Conservation (phyloP, 139 green algal genomes). For the Picochlorum sp. region DNA sequence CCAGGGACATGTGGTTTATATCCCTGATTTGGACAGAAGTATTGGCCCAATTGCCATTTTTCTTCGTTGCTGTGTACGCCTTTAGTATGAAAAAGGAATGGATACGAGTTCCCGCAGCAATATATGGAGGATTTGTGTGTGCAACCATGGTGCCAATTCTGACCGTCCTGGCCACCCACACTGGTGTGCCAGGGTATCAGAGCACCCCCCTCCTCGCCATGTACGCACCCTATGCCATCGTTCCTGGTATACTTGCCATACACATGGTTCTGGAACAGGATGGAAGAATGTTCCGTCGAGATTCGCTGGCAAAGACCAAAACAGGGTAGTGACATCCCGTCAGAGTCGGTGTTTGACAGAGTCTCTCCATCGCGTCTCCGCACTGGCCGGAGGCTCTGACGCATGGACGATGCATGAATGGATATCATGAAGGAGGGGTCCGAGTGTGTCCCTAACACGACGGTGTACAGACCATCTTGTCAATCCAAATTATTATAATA, state of each 20-base stretch:
- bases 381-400: too few relatives aligned
- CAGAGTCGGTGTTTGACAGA: too few relatives aligned
- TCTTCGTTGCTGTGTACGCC: constrained; percentile 57
- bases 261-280: not conserved
- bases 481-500: too few relatives aligned
- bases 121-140: constrained; percentile 53
- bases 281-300: too few relatives aligned
- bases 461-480: too few relatives aligned
- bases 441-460: too few relatives aligned
- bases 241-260: not conserved
- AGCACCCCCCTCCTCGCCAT: constrained; percentile 7
- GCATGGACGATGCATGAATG: too few relatives aligned
- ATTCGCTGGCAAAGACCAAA: too few relatives aligned
- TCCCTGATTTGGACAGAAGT: constrained; percentile 53
- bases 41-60: constrained; percentile 65
- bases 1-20: constrained; percentile 52
- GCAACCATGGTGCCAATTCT: constrained; percentile 68
- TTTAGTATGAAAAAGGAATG: constrained; percentile 44
- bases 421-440: too few relatives aligned
- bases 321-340: too few relatives aligned
- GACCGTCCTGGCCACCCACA: constrained; percentile 28
- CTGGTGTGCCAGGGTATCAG: not conserved
- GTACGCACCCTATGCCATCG: not conserved
- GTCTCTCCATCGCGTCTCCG: too few relatives aligned
- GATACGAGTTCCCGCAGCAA: constrained; percentile 60